Evolutionary conservation across 345 rosid genomes (phyloP).

Genomic region (Toxicodendron radicans): DNA sequence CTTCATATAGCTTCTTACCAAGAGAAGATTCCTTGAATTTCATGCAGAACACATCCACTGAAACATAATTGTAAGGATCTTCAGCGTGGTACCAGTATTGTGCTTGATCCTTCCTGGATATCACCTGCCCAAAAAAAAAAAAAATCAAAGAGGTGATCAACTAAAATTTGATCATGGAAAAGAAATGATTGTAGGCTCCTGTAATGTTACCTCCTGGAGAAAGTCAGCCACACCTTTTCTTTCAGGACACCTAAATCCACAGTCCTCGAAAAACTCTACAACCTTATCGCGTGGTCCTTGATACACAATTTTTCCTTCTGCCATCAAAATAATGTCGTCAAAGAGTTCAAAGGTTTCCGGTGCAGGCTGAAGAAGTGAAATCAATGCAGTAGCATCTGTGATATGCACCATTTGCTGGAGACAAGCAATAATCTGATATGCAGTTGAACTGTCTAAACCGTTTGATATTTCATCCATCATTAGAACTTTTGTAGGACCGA

Average conservation of each 20-base stretch:
- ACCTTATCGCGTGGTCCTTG: slow-evolving; percentile 48
- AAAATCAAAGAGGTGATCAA: not conserved
- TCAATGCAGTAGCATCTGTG: slow-evolving; percentile 52
- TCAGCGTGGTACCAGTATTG: slow-evolving; percentile 48
- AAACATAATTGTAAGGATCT: slow-evolving; percentile 35
- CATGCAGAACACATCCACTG: slow-evolving; percentile 38
- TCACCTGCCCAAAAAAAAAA: slow-evolving; percentile 44
- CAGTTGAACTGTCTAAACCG: slow-evolving; percentile 69
- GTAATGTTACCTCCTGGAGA: slow-evolving; percentile 51
- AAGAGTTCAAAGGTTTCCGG: slow-evolving; percentile 64
- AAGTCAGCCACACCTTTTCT: slow-evolving; percentile 68
- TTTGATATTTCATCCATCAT: slow-evolving; percentile 76
- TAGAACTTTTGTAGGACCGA: slow-evolving; percentile 60
- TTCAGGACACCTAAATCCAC: slow-evolving; percentile 62
- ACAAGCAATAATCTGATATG: slow-evolving; percentile 57
- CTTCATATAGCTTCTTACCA: slow-evolving; percentile 36
- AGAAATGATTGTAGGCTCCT: not conserved
- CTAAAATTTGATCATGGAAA: not conserved
- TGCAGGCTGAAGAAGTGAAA: slow-evolving; percentile 73
- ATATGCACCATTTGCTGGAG: slow-evolving; percentile 60
- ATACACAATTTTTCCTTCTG: slow-evolving; percentile 59
- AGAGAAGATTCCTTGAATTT: slow-evolving; percentile 36
- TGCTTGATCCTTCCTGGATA: slow-evolving; percentile 63
- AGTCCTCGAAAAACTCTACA: slow-evolving; percentile 50
- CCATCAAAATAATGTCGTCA: slow-evolving; percentile 60